phyloP scores from a whole-genome alignment of 805 yeast species.

The Teunomyces pallodes region DNA sequence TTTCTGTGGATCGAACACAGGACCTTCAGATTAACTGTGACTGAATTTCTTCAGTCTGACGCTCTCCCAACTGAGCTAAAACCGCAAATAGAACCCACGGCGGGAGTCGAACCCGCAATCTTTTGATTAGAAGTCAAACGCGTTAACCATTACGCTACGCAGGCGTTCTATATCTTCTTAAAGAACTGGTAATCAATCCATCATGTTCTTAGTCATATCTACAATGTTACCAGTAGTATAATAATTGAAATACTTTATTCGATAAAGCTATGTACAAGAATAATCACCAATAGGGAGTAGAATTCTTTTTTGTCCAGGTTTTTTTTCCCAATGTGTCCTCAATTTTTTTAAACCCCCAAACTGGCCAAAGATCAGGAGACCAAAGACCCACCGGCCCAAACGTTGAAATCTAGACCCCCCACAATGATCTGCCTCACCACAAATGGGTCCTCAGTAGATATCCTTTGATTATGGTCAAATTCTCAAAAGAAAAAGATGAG shows the following conservation, averaged over 20 bases:
- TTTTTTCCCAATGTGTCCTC: background rate
- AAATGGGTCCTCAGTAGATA: background rate
- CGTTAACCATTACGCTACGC: slow-evolving; percentile 21
- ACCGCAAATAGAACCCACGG: slow-evolving; percentile 24
- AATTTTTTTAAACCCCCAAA: background rate
- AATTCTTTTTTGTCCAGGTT: background rate
- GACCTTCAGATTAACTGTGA: slow-evolving; percentile 67
- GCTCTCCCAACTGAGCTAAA: slow-evolving; percentile 40
- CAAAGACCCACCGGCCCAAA: too few species aligned
- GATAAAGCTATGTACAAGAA: background rate
- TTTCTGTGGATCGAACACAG: slow-evolving; percentile 83
- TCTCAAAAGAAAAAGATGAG: background rate
- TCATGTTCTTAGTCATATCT: background rate
- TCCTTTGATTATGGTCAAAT: background rate
- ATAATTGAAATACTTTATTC: background rate
- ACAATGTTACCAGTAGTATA: background rate
- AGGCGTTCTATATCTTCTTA: slow-evolving; percentile 6
- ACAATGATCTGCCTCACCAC: background rate
- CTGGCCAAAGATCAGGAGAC: background rate
- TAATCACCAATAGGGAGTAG: background rate
- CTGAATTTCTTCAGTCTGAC: slow-evolving; percentile 33
- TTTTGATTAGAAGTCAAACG: slow-evolving; percentile 24
- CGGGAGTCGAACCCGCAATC: slow-evolving; percentile 24
- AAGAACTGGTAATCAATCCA: background rate
- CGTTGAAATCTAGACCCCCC: background rate